Conservation (phyloP, 495 filamentous ascomycete genomes). For the Elasticomyces elasticus region DNA sequence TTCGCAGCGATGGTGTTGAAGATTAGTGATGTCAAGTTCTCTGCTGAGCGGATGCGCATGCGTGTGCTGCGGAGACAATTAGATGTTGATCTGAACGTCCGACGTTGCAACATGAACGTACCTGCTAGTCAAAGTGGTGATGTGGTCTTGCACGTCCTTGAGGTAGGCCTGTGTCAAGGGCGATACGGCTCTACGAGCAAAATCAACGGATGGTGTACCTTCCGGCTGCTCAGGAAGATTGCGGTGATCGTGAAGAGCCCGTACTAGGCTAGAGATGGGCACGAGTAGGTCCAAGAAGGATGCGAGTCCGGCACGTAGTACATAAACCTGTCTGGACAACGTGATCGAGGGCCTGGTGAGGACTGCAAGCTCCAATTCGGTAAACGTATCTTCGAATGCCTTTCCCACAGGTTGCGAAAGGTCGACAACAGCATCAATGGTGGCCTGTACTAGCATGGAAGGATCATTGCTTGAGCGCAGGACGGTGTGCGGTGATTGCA, state of each 20-base stretch:
- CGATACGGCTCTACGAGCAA: conserved; percentile 35
- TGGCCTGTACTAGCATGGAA: conserved; percentile 77
- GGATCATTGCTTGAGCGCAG: conserved; percentile 74
- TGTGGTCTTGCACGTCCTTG: conserved; percentile 66
- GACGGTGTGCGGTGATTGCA: conserved; percentile 68
- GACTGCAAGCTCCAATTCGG: conserved; percentile 75
- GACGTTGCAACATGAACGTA: no score
- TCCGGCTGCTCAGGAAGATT: conserved; percentile 6
- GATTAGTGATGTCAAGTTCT: conserved; percentile 84
- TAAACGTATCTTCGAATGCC: conserved; percentile 64
- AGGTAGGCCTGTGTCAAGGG: conserved; percentile 59
- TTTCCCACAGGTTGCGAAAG: conserved; percentile 49
- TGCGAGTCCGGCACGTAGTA: conserved; percentile 72
- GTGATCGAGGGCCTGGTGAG: conserved; percentile 65
- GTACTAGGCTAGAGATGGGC: conserved; percentile 69
- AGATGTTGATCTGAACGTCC: no score
- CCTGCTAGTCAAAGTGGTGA: conserved; percentile 68
- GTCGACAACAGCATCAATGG: conserved; percentile 52
- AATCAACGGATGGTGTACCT: conserved; percentile 37
- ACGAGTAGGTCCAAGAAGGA: conserved; percentile 66
- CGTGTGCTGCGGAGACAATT: no score
- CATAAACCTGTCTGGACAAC: conserved; percentile 70
- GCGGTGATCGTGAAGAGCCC: conserved; percentile 73
- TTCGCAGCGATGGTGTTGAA: conserved; percentile 72
- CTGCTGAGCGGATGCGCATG: conserved; percentile 59